phyloP scores from a whole-genome alignment of 2,329 filamentous ascomycete species.

The Aspergillus ochraceoroseus region DNA sequence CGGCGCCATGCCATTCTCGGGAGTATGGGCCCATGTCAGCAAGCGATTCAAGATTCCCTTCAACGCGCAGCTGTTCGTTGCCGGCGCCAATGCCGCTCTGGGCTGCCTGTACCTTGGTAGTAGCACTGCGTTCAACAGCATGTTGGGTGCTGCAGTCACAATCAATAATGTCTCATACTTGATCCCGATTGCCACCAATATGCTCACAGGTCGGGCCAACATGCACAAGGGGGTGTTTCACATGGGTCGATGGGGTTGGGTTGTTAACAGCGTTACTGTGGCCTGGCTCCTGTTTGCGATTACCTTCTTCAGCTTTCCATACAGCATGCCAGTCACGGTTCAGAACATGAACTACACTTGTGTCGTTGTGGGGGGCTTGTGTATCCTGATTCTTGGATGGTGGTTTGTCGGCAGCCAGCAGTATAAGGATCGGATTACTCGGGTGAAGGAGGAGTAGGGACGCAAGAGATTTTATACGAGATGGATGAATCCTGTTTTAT shows the following conservation, averaged over 20 bases:
- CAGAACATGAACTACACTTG: slow-evolving; percentile 13
- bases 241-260: slow-evolving; percentile 9
- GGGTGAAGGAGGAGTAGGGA: slow-evolving; percentile 9
- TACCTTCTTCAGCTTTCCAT: slow-evolving; percentile 12
- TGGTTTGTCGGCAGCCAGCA: slow-evolving; percentile 2
- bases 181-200: slow-evolving; percentile 8
- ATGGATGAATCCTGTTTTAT: no score
- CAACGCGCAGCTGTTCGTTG: slow-evolving; percentile 9
- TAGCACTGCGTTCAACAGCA: slow-evolving; percentile 13
- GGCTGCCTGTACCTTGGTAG: slow-evolving; percentile 11
- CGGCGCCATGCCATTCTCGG: slow-evolving; percentile 9
- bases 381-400: slow-evolving; percentile 5
- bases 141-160: slow-evolving; percentile 9
- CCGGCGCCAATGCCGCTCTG: background rate
- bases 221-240: slow-evolving; percentile 9
- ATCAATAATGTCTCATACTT: slow-evolving; percentile 10
- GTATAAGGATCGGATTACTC: slow-evolving; percentile 6
- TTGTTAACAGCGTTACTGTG: slow-evolving; percentile 3
- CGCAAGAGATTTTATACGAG: no score
- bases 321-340: slow-evolving; percentile 11
- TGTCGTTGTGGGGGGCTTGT: slow-evolving; percentile 6
- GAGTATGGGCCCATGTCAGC: slow-evolving; percentile 4
- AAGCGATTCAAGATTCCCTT: slow-evolving; percentile 9
- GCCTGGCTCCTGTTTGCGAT: slow-evolving; percentile 10
- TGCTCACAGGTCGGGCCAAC: slow-evolving; percentile 4